Percentiles rank a stretch among this genome's conserved stretches.
Conservation (phyloP, 306 rosid genomes). For the Castanea sativa region DNA sequence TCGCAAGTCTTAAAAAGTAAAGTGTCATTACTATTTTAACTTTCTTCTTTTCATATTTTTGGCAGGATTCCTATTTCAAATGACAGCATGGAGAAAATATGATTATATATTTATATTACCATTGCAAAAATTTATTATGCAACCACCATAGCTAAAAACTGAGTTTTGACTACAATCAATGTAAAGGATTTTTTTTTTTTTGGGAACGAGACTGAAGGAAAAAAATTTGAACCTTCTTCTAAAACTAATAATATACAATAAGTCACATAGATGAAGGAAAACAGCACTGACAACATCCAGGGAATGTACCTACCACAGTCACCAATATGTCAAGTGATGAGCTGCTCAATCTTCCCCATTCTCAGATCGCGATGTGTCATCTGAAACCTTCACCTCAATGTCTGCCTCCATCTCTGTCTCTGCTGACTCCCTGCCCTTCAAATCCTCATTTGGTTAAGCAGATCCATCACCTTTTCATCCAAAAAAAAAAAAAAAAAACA, state of each 20-base stretch:
- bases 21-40: neutral
- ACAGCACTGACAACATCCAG: neutral
- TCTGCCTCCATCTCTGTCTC: slow-evolving; percentile 44
- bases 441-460: slow-evolving; percentile 12
- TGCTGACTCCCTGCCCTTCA: slow-evolving; percentile 33
- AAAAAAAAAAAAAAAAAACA: neutral
- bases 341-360: slow-evolving; percentile 53
- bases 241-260: neutral
- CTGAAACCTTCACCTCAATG: slow-evolving; percentile 53
- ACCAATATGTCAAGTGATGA: slow-evolving; percentile 24
- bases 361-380: slow-evolving; percentile 28
- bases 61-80: neutral
- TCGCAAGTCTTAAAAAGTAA: neutral
- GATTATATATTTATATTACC: neutral
- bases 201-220: neutral
- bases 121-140: neutral
- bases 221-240: neutral
- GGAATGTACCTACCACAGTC: slow-evolving; percentile 47
- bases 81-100: neutral
- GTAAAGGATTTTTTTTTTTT: too few species aligned
- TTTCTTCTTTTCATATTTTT: neutral
- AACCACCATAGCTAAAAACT: neutral
- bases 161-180: neutral
- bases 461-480: slow-evolving; percentile 22
- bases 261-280: neutral